Conservation (phyloP, 306 rosid genomes). For the Heteromeles arbutifolia region DNA sequence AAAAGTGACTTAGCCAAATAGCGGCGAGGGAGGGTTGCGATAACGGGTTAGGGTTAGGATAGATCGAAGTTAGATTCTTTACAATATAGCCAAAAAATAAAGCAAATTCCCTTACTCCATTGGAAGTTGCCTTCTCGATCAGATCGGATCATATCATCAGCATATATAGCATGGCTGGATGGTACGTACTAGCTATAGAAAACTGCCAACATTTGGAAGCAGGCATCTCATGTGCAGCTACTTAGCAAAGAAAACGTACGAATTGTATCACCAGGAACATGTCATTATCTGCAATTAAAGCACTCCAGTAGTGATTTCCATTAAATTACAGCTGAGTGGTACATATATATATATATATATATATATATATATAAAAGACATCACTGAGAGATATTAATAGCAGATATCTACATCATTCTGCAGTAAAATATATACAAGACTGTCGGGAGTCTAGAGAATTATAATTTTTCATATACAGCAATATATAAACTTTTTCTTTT, state of each 20-base stretch:
- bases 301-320: not conserved
- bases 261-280: not conserved
- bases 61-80: not conserved
- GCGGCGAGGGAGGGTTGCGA: not conserved
- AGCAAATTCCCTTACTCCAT: not conserved
- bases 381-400: not conserved
- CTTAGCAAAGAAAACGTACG: not conserved
- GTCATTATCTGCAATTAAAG: not conserved
- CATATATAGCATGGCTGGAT: not conserved
- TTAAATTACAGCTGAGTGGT: not conserved
- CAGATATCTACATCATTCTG: too few relatives aligned
- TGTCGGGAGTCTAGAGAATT: not conserved
- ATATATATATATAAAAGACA: too few relatives aligned
- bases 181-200: not conserved
- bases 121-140: not conserved
- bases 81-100: not conserved
- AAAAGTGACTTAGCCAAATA: not conserved
- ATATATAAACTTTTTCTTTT: not conserved
- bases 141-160: not conserved
- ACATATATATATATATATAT: too few relatives aligned
- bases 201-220: slow-evolving; percentile 7
- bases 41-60: not conserved
- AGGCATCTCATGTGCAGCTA: not conserved
- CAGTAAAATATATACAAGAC: not conserved
- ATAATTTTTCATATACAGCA: not conserved